Evolutionary conservation across 23 red algal species (phyloP).

Genomic region (Gracilaria domingensis): DNA sequence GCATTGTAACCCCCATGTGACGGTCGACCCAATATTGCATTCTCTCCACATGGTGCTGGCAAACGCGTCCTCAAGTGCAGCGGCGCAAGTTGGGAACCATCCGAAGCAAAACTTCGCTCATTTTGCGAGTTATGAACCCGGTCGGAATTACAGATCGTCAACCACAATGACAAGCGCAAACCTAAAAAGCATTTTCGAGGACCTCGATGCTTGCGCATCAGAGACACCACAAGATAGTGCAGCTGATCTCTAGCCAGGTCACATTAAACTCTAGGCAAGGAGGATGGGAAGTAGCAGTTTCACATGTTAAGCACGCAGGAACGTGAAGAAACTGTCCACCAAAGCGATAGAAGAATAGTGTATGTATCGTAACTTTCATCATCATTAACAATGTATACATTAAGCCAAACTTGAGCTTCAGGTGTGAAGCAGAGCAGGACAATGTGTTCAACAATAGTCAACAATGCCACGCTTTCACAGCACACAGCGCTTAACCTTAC

Average conservation of each 20-base stretch:
- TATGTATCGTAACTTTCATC: neutral
- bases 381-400: neutral
- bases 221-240: neutral
- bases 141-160: slow-evolving; percentile 13
- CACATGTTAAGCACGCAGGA: too few species aligned
- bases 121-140: neutral
- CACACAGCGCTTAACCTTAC: too few species aligned
- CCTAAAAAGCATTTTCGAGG: slow-evolving; percentile 9
- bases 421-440: neutral
- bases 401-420: neutral
- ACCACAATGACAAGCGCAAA: neutral
- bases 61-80: neutral
- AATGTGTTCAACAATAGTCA: too few species aligned
- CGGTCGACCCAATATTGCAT: slow-evolving; percentile 16
- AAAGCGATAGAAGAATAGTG: neutral
- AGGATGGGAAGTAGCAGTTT: neutral
- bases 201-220: neutral
- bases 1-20: neutral
- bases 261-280: neutral
- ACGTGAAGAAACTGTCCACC: neutral
- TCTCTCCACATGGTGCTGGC: slow-evolving; percentile 12
- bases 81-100: neutral
- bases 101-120: neutral
- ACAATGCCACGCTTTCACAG: too few species aligned
- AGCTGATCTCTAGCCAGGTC: neutral